These are phyloP conservation scores for Calendula officinalis DNA, from an alignment of 129 eudicot species.

Conservation along the genomic window DNA sequence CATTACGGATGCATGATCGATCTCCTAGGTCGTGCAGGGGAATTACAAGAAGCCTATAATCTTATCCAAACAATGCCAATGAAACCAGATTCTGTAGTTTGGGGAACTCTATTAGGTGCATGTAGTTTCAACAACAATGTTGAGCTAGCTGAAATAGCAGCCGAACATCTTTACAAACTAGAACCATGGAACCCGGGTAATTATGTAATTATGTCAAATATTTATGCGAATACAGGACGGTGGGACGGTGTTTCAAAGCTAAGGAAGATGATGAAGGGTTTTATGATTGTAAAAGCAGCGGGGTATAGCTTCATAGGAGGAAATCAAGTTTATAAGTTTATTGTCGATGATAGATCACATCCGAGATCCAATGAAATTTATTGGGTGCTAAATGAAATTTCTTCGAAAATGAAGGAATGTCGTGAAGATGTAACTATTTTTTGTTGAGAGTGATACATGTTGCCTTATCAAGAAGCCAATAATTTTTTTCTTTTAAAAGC, in stretches of 20 bases:
- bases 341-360: slow-evolving; percentile 69
- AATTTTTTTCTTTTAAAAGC: background rate
- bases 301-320: slow-evolving; percentile 69
- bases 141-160: slow-evolving; percentile 62
- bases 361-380: slow-evolving; percentile 52
- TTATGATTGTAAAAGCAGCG: slow-evolving; percentile 50
- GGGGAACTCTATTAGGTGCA: slow-evolving; percentile 68
- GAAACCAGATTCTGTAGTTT: slow-evolving; percentile 57
- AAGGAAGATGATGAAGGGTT: slow-evolving; percentile 67
- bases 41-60: slow-evolving; percentile 50
- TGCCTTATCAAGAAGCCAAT: no score
- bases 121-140: slow-evolving; percentile 66
- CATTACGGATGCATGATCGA: slow-evolving; percentile 82
- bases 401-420: slow-evolving; percentile 32
- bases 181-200: slow-evolving; percentile 81
- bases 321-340: slow-evolving; percentile 58
- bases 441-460: no score
- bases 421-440: background rate
- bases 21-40: slow-evolving; percentile 63
- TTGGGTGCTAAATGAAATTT: slow-evolving; percentile 39
- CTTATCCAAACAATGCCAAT: slow-evolving; percentile 60
- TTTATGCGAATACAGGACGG: slow-evolving; percentile 50
- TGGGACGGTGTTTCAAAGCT: slow-evolving; percentile 70
- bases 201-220: slow-evolving; percentile 73
- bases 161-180: slow-evolving; percentile 42